These are phyloP conservation scores for Leptographium radiaticola DNA, from an alignment of 2,329 filamentous ascomycete species.

Conservation along the genomic window DNA sequence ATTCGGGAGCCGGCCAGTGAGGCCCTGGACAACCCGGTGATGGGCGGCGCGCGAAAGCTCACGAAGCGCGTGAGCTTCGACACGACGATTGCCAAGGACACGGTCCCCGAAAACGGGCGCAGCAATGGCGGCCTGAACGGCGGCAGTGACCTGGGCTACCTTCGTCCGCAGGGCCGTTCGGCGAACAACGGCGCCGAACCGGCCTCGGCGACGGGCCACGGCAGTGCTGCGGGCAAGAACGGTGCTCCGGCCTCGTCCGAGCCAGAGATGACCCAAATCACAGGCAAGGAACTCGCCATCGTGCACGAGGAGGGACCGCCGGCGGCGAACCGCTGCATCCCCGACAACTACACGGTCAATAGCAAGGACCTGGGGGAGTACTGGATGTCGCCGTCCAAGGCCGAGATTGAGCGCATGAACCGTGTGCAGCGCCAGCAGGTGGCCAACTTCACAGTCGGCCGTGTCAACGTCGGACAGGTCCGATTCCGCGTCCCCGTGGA, in stretches of 20 bases:
- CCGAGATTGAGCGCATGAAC: conserved; percentile 68
- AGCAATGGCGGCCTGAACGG: conserved; percentile 18
- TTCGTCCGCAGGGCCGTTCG: conserved; percentile 36
- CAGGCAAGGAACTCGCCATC: conserved; percentile 63
- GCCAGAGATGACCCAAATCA: conserved; percentile 56
- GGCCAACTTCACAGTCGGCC: conserved; percentile 65
- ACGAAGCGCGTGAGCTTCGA: conserved; percentile 92
- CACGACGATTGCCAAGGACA: conserved; percentile 38
- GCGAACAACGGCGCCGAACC: conserved; percentile 30
- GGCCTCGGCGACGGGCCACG: conserved; percentile 15
- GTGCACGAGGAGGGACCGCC: conserved; percentile 53
- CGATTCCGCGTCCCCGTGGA: conserved; percentile 74
- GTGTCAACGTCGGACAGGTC: conserved; percentile 68
- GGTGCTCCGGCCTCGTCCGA: not conserved
- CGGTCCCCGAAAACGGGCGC: conserved; percentile 8
- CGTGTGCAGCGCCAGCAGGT: conserved; percentile 66
- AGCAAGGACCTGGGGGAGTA: conserved; percentile 49
- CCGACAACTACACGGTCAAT: conserved; percentile 18
- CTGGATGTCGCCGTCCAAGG: conserved; percentile 68
- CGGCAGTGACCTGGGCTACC: conserved; percentile 45
- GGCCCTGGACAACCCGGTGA: conserved; percentile 19
- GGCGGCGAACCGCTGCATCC: conserved; percentile 14
- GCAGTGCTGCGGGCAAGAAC: conserved; percentile 12
- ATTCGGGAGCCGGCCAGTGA: conserved; percentile 28
- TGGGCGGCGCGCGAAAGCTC: conserved; percentile 34